Conservation (phyloP, 2,329 filamentous ascomycete species). For the Ceratocystis cacaofunesta region DNA sequence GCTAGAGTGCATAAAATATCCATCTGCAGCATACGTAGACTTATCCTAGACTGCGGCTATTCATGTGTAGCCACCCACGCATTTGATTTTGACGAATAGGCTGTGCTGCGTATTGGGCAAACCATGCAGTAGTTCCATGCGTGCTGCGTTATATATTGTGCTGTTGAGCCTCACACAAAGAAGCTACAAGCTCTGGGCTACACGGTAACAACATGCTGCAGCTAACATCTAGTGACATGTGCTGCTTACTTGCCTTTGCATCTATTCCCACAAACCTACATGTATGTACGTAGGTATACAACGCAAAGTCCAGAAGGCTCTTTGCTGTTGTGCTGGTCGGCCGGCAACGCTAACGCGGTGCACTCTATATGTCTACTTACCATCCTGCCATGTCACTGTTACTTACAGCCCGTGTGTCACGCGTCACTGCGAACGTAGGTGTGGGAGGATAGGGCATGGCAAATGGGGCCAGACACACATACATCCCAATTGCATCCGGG, state of each 20-base stretch:
- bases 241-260: neutral
- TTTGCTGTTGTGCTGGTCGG: neutral
- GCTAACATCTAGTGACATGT: neutral
- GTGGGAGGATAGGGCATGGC: too few species aligned
- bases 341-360: neutral
- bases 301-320: neutral
- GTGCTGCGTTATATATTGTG: too few species aligned
- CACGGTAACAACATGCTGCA: neutral
- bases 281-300: neutral
- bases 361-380: too few species aligned
- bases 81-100: neutral
- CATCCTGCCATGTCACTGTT: too few species aligned
- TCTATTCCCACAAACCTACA: neutral
- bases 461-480: too few species aligned
- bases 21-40: neutral
- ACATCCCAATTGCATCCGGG: too few species aligned
- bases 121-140: neutral
- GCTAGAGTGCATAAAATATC: neutral
- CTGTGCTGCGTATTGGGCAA: neutral
- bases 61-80: neutral
- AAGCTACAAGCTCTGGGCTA: neutral
- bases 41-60: neutral
- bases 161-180: conserved; percentile 1
- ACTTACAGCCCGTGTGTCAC: too few species aligned
- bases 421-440: too few species aligned